phyloP scores from a whole-genome alignment of 1,139 yeast genomes.

The Yamadazyma taylorii region DNA sequence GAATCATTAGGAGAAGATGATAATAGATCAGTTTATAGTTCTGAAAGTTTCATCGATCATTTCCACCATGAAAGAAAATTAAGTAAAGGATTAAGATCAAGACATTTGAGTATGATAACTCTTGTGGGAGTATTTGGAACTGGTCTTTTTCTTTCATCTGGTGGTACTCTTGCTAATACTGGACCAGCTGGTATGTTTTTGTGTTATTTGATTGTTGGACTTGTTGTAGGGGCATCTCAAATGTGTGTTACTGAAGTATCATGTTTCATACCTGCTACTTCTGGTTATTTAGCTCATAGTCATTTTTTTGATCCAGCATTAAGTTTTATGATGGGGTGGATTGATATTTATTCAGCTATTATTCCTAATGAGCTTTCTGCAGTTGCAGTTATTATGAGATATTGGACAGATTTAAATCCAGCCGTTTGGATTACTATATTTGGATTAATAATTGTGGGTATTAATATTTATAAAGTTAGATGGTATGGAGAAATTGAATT shows the following conservation, averaged over 20 bases:
- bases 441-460: slow-evolving; percentile 32
- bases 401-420: slow-evolving; percentile 38
- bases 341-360: slow-evolving; percentile 47
- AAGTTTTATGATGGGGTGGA: slow-evolving; percentile 63
- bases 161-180: slow-evolving; percentile 57
- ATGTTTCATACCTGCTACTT: slow-evolving; percentile 59
- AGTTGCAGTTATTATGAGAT: slow-evolving; percentile 40
- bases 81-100: slow-evolving; percentile 33
- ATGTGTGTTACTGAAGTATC: slow-evolving; percentile 62
- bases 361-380: slow-evolving; percentile 46
- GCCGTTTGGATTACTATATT: slow-evolving; percentile 45
- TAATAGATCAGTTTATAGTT: not conserved
- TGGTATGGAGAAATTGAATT: slow-evolving; percentile 50
- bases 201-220: slow-evolving; percentile 44
- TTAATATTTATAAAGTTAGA: slow-evolving; percentile 42
- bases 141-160: slow-evolving; percentile 65
- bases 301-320: slow-evolving; percentile 62
- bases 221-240: slow-evolving; percentile 51
- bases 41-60: slow-evolving; percentile 12
- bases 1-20: slow-evolving; percentile 7
- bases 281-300: slow-evolving; percentile 56
- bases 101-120: slow-evolving; percentile 46
- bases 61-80: slow-evolving; percentile 20
- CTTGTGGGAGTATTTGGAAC: slow-evolving; percentile 46
- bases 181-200: slow-evolving; percentile 69